Conservation (phyloP, 176 grass and related monocot genomes). For the Cenchrus purpureus region DNA sequence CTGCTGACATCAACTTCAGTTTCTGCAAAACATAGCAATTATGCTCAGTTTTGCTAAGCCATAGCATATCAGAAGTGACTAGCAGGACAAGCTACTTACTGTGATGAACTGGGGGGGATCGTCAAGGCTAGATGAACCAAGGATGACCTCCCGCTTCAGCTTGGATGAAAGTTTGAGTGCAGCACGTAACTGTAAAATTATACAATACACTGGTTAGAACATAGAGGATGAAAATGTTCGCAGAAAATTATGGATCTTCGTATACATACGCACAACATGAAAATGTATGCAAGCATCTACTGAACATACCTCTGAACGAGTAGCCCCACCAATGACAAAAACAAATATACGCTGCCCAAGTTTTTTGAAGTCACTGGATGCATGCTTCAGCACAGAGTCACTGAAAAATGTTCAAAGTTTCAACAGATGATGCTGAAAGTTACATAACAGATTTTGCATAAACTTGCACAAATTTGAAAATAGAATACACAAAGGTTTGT, state of each 20-base stretch:
- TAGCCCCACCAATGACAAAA: conserved; percentile 78
- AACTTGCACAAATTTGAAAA: neutral
- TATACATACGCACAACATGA: neutral
- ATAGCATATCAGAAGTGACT: neutral
- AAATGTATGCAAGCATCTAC: neutral
- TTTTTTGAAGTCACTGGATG: conserved; percentile 68
- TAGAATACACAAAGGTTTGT: neutral
- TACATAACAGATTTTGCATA: neutral
- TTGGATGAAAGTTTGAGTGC: conserved; percentile 70
- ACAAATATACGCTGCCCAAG: conserved; percentile 81
- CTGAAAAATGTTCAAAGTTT: conserved; percentile 45
- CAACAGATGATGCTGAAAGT: conserved; percentile 30
- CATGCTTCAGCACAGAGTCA: conserved; percentile 74
- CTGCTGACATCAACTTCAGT: conserved; percentile 64
- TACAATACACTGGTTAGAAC: conserved; percentile 29
- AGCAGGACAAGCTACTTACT: conserved; percentile 50
- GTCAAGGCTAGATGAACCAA: conserved; percentile 80
- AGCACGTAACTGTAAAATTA: conserved; percentile 55
- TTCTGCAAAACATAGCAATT: conserved; percentile 53
- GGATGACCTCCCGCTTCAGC: conserved; percentile 71
- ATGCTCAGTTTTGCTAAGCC: conserved; percentile 12
- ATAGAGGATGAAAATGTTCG: conserved; percentile 13
- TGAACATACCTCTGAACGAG: conserved; percentile 66
- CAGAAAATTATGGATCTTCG: neutral
- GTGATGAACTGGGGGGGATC: conserved; percentile 77